Evolutionary conservation across 2,329 filamentous ascomycete species (phyloP).

Genomic region (Biscogniauxia mediterranea): DNA sequence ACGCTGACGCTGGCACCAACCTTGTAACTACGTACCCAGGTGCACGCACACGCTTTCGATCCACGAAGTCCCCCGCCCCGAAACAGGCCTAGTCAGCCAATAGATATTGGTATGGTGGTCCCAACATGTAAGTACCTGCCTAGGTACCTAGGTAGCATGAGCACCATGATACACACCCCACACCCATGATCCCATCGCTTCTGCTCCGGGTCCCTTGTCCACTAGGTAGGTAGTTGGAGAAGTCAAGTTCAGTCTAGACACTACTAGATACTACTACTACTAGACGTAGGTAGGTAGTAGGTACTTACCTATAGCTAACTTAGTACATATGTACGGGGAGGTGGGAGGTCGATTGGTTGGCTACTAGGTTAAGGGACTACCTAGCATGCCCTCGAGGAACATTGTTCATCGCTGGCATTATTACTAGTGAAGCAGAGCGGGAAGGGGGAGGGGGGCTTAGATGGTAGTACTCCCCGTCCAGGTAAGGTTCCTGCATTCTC

Average conservation of each 20-base stretch:
- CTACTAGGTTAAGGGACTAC: background rate
- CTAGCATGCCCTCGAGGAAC: background rate
- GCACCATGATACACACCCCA: too few species aligned
- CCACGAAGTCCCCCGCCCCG: background rate
- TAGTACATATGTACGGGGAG: too few species aligned
- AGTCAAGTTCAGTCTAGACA: too few species aligned
- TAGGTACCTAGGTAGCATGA: background rate
- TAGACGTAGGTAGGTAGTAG: too few species aligned
- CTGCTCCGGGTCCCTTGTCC: too few species aligned
- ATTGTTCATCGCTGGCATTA: background rate
- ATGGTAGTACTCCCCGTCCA: background rate
- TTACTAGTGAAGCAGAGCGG: background rate
- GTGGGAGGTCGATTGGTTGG: background rate
- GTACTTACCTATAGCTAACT: too few species aligned
- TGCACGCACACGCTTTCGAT: slow-evolving; percentile 3
- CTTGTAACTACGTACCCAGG: background rate
- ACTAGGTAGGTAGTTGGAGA: too few species aligned
- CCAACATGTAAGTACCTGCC: background rate
- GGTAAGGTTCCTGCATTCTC: background rate
- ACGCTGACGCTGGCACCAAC: slow-evolving; percentile 8
- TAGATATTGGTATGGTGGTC: background rate
- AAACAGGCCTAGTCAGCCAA: slow-evolving; percentile 5
- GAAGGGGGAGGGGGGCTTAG: background rate
- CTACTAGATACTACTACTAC: too few species aligned
- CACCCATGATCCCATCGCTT: too few species aligned